Base-by-base conservation (phyloP, 306 rosid genomes). In the Mimosa bimucronata region DNA sequence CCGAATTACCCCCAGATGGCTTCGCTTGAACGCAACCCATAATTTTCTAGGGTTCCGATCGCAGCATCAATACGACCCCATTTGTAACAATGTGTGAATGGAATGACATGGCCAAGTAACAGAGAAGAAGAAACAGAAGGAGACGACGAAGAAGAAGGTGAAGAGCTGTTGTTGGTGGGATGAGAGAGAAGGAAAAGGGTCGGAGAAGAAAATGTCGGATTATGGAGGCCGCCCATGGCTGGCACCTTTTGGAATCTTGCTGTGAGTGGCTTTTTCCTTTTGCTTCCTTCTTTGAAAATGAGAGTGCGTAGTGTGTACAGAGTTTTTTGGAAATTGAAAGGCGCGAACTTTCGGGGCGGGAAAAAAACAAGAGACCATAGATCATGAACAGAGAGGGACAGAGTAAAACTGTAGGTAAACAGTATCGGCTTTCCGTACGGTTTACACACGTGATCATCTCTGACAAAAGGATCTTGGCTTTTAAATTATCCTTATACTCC, bases 21-120 rank as follows among this genome's bases (percentile, higher is more conserved):
- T 92, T 92, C 34, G 86, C 84, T 77, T 88, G 97, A 75, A 84
- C 97, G 65, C 93, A 87, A 25, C 98, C 98, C 98, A 92, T 92
- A 25, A 62, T 69, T 14, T 37, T 6, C 37, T 31, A 73, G 3
- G 81, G 70, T 72, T 78, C 67, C 13, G 34, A 64, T 29, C 73
- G 58, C 76, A 65, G 66, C 31, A 23, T 79, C 29, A 66, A 46
- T 25, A 30, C 46, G 57, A 45, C 18, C 21, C 30, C 60, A 40
- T 28, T 31, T 55, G 65, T 18, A 37, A 62, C n/a, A 71, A n/a
- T 3, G 30, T 62, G 75, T 19, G 21, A 7, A 55, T 28, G 34
- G 37, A 75, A 71, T 34, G 61, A 60, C 81, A 74, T 37, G 71
- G 13, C 67, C 74, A 15, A 29, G 66, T 42, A 19, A 31, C 42